phyloP scores from a whole-genome alignment of 2,329 filamentous ascomycete genomes.

The Rosellinia necatrix region DNA sequence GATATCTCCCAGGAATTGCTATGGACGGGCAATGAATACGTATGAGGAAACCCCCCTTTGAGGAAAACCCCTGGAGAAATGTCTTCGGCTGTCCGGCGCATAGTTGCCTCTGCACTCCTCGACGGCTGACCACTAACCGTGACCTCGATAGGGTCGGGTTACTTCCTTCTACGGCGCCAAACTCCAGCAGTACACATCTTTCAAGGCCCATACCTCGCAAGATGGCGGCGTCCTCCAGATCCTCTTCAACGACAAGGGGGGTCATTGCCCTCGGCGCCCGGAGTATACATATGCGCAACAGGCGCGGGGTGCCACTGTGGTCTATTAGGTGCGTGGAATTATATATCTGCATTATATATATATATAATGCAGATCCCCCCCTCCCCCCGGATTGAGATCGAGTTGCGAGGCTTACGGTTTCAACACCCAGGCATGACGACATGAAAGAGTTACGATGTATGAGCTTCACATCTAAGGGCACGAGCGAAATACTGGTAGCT shows the following conservation, averaged over 20 bases:
- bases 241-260: constrained; percentile 87
- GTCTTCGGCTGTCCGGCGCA: too few species aligned
- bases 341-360: too few species aligned
- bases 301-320: constrained; percentile 85
- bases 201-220: constrained; percentile 73
- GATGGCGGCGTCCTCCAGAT: constrained; percentile 87
- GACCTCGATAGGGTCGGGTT: constrained; percentile 71
- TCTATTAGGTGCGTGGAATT: constrained; percentile 68
- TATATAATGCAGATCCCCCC: too few species aligned
- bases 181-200: constrained; percentile 87
- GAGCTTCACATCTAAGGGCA: constrained; percentile 89
- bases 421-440: constrained; percentile 61
- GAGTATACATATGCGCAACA: constrained; percentile 85
- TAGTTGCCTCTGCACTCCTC: too few species aligned
- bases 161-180: constrained; percentile 87
- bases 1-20: constrained; percentile 87
- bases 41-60: constrained; percentile 49
- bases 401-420: constrained; percentile 15
- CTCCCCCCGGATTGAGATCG: too few species aligned
- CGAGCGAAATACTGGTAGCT: constrained; percentile 81
- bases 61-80: too few species aligned
- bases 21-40: constrained; percentile 91
- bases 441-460: constrained; percentile 92
- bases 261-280: constrained; percentile 82
- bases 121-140: constrained; percentile 25